Base-by-base conservation (phyloP, 2,329 filamentous ascomycete species). In the Aureobasidium mangrovei region DNA sequence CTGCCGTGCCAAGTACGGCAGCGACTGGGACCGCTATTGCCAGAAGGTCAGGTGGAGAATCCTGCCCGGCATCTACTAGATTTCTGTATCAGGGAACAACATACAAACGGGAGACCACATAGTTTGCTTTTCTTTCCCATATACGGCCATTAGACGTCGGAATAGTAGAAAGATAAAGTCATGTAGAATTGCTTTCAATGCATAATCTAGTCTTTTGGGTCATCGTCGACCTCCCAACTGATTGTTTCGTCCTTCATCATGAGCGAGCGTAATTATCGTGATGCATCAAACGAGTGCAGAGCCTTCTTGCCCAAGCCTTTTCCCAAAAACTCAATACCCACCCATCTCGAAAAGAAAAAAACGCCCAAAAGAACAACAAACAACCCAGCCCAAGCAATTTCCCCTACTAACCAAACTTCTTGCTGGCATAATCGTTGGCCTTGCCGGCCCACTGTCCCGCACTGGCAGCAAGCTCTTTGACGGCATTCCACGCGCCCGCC, bases 1-100 rank as follows among this genome's bases (percentile, higher is more conserved):
- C 76, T 97, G 91, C 70, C 77, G 80, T 59, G 80, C 80, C 66
- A 97, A 97, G 77, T 97, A 97, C 65, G 91, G 91, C 28, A 84
- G 84, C 61, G 90, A 96, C 66, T 97, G 91, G 91, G 82, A 90
- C 59, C 80, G 82, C 71, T 97, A 96, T 72, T 90, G 86, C 70
- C 82, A 84, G 70, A 79, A 83, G 66, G 91, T 96, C 42, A 82
- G 78, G 57, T 95, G 80, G 70, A 81, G 84, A 65, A 94, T 97
- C 61, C 72, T 96, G 39, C 91, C 91, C 4, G 86, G 86, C 35
- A 74, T 96, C 18, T 96, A 96, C 72, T 96, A 60, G 32, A 29
- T 24, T 18, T 18, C 18, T 18, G 18, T 18, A 18, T 18, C 18
- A 18, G 18, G 18, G 18, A 18, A 18, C 18, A 18, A 18, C 18